Percentiles rank a stretch among this genome's conserved stretches.
Evolutionary conservation across 1,284 basidiomycete genomes (phyloP).

Genomic region (Apiotrichum domesticum): DNA sequence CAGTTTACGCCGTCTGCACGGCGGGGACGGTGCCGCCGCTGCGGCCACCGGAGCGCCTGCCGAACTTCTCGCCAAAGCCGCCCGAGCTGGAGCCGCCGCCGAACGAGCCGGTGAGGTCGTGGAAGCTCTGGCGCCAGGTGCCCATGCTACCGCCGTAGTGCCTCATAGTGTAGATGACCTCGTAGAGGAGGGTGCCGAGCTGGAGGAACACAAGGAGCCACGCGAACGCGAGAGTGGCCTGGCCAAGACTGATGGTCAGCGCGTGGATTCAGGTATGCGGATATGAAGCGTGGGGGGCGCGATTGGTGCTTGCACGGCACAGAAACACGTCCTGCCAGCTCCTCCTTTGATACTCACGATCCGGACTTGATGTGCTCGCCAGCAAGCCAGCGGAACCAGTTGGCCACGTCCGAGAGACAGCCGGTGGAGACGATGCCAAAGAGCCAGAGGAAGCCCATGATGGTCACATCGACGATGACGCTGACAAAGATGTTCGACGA

Average conservation of each 20-base stretch:
- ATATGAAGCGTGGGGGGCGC: background rate
- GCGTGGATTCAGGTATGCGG: background rate
- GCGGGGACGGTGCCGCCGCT: background rate
- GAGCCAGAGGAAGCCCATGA: conserved; percentile 9
- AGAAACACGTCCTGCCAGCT: no score
- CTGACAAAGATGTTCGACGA: conserved; percentile 1
- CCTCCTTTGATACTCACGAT: conserved; percentile 11
- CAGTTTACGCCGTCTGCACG: conserved; percentile 1
- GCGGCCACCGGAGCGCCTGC: background rate
- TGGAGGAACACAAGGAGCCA: conserved; percentile 40
- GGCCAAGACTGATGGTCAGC: conserved; percentile 19
- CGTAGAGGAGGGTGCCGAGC: conserved; percentile 31
- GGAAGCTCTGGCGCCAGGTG: conserved; percentile 33
- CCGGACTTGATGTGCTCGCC: background rate
- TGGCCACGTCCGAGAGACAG: conserved; percentile 4
- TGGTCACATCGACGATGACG: conserved; percentile 6
- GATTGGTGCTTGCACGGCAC: no score
- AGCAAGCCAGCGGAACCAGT: background rate
- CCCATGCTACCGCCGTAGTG: conserved; percentile 20
- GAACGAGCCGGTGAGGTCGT: conserved; percentile 18
- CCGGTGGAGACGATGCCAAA: conserved; percentile 11
- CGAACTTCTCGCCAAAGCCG: background rate
- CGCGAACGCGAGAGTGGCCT: conserved; percentile 28
- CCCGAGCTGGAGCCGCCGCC: background rate
- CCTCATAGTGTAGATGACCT: conserved; percentile 29